Base-by-base conservation (phyloP, 2,329 filamentous ascomycete species). In the Tolypocladium amazonense region DNA sequence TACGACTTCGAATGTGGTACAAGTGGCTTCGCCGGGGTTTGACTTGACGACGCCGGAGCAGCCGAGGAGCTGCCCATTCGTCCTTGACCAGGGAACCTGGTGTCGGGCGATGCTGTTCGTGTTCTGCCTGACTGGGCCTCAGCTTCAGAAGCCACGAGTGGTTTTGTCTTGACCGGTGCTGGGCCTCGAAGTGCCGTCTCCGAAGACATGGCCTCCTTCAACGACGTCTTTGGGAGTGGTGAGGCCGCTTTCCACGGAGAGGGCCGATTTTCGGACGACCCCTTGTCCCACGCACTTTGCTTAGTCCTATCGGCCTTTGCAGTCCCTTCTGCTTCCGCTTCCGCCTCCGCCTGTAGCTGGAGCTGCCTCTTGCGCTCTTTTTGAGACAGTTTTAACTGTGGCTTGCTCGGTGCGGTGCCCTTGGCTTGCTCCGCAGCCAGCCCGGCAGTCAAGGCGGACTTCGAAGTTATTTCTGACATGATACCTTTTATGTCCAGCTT, bases 321-420 rank as follows among this genome's bases (percentile, higher is more conserved):
- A 9, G 76, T 72, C 50, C 7, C 47, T 50, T 9, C 47, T 2
- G 47, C 47, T 30, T 30, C 47, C 38, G 72, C 74, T 61, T 80
- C 75, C 41, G 76, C 70, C 30, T 71, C 75, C 30, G 80, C 75
- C 67, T 89, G 84, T 62, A 85, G 81, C 67, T 91, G 88, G 66
- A 91, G 84, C 64, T 92, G 84, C 69, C 84, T 89, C 75, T 96
- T 97, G 27, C 92, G 86, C 71, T 97, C 92, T 69, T 94, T 96
- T 67, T 97, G 94, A 0, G 92, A 96, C 65, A 96, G 74, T 70
- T 90, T 96, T 0, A 74, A 70, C 20, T 76, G 75, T 0, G 76
- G 67, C 45, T 68, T 72, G 68, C 79, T 56, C 60, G 69, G 59
- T 59, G 66, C 27, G n/a, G 71, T 60, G 23, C 79, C 75, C 58